These are phyloP conservation scores for Fusarium albidum DNA, from an alignment of 2,329 filamentous ascomycete species.

Conservation along the genomic window DNA sequence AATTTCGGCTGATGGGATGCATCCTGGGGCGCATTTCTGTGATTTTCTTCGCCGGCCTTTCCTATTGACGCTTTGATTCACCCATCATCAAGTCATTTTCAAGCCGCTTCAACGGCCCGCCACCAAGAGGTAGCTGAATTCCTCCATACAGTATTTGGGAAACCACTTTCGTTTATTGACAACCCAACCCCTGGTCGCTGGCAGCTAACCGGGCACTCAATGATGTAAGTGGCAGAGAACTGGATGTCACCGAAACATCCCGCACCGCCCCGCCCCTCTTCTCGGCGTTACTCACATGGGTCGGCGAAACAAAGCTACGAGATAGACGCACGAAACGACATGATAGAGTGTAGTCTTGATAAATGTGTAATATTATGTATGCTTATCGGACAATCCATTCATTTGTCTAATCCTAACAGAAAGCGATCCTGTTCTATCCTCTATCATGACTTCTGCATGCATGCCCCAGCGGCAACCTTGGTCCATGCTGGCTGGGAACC, in stretches of 20 bases:
- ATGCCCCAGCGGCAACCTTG: conserved; percentile 26
- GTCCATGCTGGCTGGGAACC: conserved; percentile 35
- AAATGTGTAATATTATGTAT: conserved; percentile 35
- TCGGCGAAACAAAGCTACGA: background rate
- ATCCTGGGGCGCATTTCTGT: conserved; percentile 36
- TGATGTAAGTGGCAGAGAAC: conserved; percentile 27
- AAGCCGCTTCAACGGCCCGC: too few relatives aligned
- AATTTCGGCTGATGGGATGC: conserved; percentile 34
- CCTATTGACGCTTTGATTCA: too few relatives aligned
- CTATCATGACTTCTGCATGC: conserved; percentile 32
- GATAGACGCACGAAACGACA: background rate
- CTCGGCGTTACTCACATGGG: background rate
- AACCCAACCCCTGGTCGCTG: background rate
- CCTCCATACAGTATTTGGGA: too few relatives aligned
- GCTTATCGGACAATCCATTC: conserved; percentile 36
- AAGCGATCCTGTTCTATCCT: conserved; percentile 38
- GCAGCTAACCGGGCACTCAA: conserved; percentile 8
- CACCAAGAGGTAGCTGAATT: too few relatives aligned
- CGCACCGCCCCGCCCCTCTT: conserved; percentile 1
- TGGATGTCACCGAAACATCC: conserved; percentile 20
- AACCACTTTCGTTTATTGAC: too few relatives aligned
- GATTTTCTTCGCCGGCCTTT: too few relatives aligned
- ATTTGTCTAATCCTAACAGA: conserved; percentile 40
- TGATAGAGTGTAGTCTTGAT: background rate
- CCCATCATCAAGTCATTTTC: too few relatives aligned